Base-by-base conservation (phyloP, 1,139 yeast species). In the Blastobotrys apis region DNA sequence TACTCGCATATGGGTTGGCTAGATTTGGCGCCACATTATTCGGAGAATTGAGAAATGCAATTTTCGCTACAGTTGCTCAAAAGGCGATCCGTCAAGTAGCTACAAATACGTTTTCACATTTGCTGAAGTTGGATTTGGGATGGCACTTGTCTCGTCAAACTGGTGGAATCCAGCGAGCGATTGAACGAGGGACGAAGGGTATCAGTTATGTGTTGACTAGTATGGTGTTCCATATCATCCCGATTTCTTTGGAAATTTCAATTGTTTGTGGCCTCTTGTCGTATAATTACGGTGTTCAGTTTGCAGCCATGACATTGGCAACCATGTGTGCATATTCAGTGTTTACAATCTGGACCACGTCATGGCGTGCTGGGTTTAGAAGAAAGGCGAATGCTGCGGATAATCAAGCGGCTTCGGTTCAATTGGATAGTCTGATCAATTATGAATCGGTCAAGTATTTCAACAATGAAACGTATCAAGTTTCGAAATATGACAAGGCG, bases 171-270 rank as follows among this genome's bases (percentile, higher is more conserved):
- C 92, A 97, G 0, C 72, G 98, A 50, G 97, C 98, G 1, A 92
- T 92, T 57, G 99, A 92, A 60, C 73, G 98, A 55, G 99, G 99
- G 62, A 92, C 97, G 1, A 92, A 92, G 57, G 98, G 99, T 66
- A 92, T 92, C 43, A 83, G 95, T 20, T 90, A 84, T 58, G 97
- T 92, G 4, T 70, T 92, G 43, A 81, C 86, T 33, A 96, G 98
- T 2, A 85, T 92, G 95, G 96, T 94, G 12, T 92, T 92, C 69
- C 98, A 94, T 62, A 90, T 92, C 25, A 73, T 92, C 36, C 99
- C 99, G 5, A 84, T 92, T 31, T 74, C 94, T 1, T 84, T 92
- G 62, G 99, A 92, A 64, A 92, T 92, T 43, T 75, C 85, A 3
- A 81, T 92, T 48, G 99, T 92, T 5, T 86, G 97, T 64, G 96